A percentile compares a stretch with the other conserved stretches of the same genome.
Evolutionary conservation across 2,329 filamentous ascomycete genomes (phyloP).

Genomic region (Calycina herbarum): DNA sequence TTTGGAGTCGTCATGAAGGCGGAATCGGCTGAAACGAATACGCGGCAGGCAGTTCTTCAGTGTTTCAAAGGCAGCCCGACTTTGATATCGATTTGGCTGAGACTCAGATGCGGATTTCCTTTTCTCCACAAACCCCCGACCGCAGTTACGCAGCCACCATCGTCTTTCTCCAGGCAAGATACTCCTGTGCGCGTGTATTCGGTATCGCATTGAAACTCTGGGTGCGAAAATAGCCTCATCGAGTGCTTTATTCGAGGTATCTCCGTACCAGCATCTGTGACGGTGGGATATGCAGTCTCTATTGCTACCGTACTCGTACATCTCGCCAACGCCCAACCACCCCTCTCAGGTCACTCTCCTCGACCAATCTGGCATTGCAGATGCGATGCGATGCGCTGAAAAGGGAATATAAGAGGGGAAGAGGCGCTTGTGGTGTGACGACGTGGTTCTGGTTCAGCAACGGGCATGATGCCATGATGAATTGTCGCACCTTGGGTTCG

Average conservation of each 20-base stretch:
- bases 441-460: not conserved
- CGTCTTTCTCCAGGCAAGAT: not conserved
- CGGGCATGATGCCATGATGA: not conserved
- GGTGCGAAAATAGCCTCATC: not conserved
- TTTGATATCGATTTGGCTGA: not conserved
- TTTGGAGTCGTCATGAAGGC: not conserved
- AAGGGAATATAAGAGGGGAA: not conserved
- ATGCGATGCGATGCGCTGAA: not conserved
- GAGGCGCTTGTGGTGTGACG: not conserved
- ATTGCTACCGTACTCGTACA: not conserved
- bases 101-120: not conserved
- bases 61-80: not conserved
- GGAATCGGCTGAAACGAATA: conserved; percentile 1
- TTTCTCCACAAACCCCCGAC: not conserved
- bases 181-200: not conserved
- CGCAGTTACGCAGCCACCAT: not conserved
- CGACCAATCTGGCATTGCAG: not conserved
- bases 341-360: not conserved
- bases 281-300: not conserved
- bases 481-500: not conserved
- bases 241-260: not conserved
- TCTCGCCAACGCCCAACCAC: no score
- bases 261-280: not conserved
- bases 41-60: not conserved
- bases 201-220: not conserved